phyloP scores from a whole-genome alignment of 164 flowering plant species.

The Berberis vulgaris region DNA sequence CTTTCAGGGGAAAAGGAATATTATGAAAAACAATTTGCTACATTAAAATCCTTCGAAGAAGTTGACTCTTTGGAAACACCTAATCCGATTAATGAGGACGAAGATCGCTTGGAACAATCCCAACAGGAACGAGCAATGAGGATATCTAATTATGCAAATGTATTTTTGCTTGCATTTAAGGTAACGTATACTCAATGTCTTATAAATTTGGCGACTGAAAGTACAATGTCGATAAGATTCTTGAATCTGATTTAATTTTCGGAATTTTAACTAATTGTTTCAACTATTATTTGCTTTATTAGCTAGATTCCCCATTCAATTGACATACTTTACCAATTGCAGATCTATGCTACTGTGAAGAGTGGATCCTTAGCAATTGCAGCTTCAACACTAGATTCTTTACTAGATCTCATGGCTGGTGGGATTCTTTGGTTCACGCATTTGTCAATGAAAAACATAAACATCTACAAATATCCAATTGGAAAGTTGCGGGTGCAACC shows the following conservation, averaged over 20 bases:
- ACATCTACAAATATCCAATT: slow-evolving; percentile 89
- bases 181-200: slow-evolving; percentile 14
- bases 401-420: slow-evolving; percentile 97
- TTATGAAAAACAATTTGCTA: slow-evolving; percentile 56
- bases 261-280: too few relatives aligned
- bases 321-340: slow-evolving; percentile 10
- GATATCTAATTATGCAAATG: slow-evolving; percentile 55
- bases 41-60: slow-evolving; percentile 59
- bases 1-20: slow-evolving; percentile 61
- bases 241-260: too few relatives aligned
- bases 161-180: slow-evolving; percentile 46
- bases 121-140: slow-evolving; percentile 63
- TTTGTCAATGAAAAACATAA: slow-evolving; percentile 74
- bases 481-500: slow-evolving; percentile 97
- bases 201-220: neutral
- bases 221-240: neutral
- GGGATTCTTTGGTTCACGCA: slow-evolving; percentile 98
- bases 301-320: neutral
- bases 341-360: slow-evolving; percentile 81
- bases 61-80: slow-evolving; percentile 33
- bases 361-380: slow-evolving; percentile 96
- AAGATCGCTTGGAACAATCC: slow-evolving; percentile 29
- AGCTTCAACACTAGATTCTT: slow-evolving; percentile 90
- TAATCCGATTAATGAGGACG: slow-evolving; percentile 22
- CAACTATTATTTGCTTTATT: neutral